Conservation (phyloP, 768 basidiomycete species). For the Kwoniella botswanensis region DNA sequence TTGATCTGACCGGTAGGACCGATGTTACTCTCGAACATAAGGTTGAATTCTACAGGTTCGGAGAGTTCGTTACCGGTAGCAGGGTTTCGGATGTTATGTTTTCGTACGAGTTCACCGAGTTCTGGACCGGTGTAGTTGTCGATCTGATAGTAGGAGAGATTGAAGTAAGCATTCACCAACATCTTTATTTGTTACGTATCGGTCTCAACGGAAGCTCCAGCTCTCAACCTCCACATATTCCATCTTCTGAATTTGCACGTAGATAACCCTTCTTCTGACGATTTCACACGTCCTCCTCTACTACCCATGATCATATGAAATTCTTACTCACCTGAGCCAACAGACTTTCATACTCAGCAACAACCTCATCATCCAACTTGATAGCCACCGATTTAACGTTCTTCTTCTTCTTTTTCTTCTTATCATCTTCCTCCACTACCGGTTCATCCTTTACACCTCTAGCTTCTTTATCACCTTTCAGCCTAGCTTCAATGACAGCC, state of each 20-base stretch:
- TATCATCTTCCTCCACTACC: slow-evolving; percentile 65
- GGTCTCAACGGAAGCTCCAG: too few relatives aligned
- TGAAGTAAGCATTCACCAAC: background rate
- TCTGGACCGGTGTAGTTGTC: slow-evolving; percentile 92
- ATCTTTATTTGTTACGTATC: background rate
- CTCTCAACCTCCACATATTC: too few relatives aligned
- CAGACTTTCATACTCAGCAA: slow-evolving; percentile 76
- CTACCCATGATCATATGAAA: background rate
- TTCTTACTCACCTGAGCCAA: slow-evolving; percentile 77
- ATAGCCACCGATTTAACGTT: slow-evolving; percentile 70
- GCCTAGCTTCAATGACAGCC: slow-evolving; percentile 82
- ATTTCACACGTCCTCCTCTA: too few relatives aligned
- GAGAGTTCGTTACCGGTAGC: slow-evolving; percentile 90
- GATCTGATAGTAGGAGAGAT: slow-evolving; percentile 63
- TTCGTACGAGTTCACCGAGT: slow-evolving; percentile 82
- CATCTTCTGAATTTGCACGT: too few relatives aligned
- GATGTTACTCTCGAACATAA: slow-evolving; percentile 98
- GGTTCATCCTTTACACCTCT: slow-evolving; percentile 68
- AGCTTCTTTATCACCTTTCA: slow-evolving; percentile 89
- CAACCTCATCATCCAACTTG: slow-evolving; percentile 73
- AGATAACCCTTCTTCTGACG: too few relatives aligned
- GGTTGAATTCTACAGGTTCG: slow-evolving; percentile 94
- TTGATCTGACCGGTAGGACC: slow-evolving; percentile 97
- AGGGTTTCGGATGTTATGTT: slow-evolving; percentile 81
- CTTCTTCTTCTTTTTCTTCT: slow-evolving; percentile 72